A percentile compares a stretch with the other conserved stretches of the same genome.
Conservation (phyloP, 2,329 filamentous ascomycete species). For the Emergomyces africanus region DNA sequence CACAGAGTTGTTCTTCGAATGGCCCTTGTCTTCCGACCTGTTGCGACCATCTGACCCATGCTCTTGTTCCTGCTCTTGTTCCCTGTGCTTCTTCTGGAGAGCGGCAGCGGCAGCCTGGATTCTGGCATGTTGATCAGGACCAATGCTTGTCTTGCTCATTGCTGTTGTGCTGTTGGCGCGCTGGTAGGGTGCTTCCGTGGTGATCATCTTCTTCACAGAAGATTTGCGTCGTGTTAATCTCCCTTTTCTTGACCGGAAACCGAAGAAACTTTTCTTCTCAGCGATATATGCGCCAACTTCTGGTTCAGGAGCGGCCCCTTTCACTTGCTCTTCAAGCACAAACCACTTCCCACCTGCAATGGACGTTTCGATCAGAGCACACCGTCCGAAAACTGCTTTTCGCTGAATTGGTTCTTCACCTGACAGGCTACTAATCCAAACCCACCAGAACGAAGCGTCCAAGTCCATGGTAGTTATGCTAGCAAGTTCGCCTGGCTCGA, state of each 20-base stretch:
- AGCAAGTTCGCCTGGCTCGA: constrained; percentile 88
- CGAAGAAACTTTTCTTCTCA: constrained; percentile 91
- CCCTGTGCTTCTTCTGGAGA: constrained; percentile 57
- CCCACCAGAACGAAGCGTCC: constrained; percentile 98
- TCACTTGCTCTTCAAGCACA: constrained; percentile 91
- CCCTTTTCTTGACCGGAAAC: constrained; percentile 60
- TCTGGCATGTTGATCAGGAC: constrained; percentile 79
- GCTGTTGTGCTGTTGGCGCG: constrained; percentile 37
- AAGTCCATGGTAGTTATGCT: constrained; percentile 78
- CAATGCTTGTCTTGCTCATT: constrained; percentile 70
- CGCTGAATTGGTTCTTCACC: constrained; percentile 74
- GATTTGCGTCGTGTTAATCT: constrained; percentile 59
- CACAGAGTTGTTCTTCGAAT: constrained; percentile 73
- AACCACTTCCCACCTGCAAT: constrained; percentile 78
- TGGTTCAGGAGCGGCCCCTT: constrained; percentile 76
- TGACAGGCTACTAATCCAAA: constrained; percentile 95
- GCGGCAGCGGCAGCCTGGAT: constrained; percentile 85
- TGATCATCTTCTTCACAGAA: constrained; percentile 45
- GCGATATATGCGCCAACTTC: constrained; percentile 79
- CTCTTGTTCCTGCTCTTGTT: constrained; percentile 41
- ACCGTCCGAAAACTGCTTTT: constrained; percentile 89
- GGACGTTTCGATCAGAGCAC: constrained; percentile 78
- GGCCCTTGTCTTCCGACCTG: constrained; percentile 40
- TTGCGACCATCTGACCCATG: constrained; percentile 39
- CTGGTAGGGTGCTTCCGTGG: constrained; percentile 39